These are phyloP conservation scores for Verticillium tricorpus DNA, from an alignment of 2,329 filamentous ascomycete species.

Conservation along the genomic window DNA sequence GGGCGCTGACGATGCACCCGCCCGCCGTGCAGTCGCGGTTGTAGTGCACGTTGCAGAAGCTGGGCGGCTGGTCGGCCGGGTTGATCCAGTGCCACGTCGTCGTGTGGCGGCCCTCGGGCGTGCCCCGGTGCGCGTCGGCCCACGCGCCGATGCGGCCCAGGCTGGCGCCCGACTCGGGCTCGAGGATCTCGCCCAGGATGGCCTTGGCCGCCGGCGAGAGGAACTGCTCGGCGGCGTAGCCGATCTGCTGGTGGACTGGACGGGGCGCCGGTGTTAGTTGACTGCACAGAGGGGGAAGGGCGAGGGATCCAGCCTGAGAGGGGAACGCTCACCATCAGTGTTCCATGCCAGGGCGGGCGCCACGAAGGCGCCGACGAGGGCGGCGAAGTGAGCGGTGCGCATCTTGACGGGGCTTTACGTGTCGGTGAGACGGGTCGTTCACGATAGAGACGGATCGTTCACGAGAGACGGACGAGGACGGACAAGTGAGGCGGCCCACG, in stretches of 20 bases:
- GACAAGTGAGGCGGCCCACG: background rate
- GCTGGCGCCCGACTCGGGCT: conserved; percentile 12
- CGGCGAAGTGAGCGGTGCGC: conserved; percentile 3
- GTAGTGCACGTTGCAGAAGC: conserved; percentile 12
- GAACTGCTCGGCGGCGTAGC: conserved; percentile 13
- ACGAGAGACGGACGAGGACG: background rate
- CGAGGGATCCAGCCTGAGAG: background rate
- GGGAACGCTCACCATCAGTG: conserved; percentile 1
- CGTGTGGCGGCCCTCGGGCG: conserved; percentile 11
- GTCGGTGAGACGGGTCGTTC: background rate
- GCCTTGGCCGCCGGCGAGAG: conserved; percentile 8
- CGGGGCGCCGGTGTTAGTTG: background rate
- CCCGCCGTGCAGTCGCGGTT: conserved; percentile 12
- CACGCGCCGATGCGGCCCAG: conserved; percentile 12
- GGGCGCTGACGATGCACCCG: conserved; percentile 12
- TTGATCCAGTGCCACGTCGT: conserved; percentile 15
- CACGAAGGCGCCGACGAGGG: conserved; percentile 1
- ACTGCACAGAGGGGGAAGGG: background rate
- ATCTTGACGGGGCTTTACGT: background rate
- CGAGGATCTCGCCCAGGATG: conserved; percentile 11
- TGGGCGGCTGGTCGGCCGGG: conserved; percentile 10
- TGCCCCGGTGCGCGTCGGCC: conserved; percentile 12
- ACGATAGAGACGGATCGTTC: background rate
- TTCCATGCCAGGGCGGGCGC: conserved; percentile 3
- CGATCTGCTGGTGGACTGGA: conserved; percentile 12